Conservation (phyloP, 2,329 filamentous ascomycete species). For the Fusarium sp. region DNA sequence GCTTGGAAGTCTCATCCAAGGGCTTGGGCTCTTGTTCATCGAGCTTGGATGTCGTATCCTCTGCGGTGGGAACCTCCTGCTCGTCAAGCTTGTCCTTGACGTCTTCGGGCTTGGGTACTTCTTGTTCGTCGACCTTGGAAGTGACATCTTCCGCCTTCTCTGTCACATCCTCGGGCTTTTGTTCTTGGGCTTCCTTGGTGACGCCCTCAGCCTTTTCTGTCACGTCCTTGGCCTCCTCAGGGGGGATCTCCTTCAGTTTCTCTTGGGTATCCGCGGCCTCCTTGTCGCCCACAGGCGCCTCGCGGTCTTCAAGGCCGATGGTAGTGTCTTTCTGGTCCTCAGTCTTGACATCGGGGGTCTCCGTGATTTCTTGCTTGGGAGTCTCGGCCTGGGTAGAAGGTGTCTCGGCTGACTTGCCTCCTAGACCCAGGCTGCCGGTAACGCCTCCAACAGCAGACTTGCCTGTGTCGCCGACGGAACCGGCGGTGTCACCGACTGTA, state of each 20-base stretch:
- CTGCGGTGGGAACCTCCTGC: constrained; percentile 4
- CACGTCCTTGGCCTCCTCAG: constrained; percentile 34
- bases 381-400: constrained; percentile 35
- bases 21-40: constrained; percentile 1
- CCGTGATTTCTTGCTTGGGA: constrained; percentile 35
- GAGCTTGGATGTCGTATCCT: constrained; percentile 21
- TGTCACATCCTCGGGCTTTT: constrained; percentile 30
- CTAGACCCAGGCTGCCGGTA: constrained; percentile 36
- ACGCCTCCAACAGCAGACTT: constrained; percentile 34
- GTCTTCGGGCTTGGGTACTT: constrained; percentile 9
- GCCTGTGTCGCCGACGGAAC: constrained; percentile 16
- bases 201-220: constrained; percentile 36
- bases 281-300: constrained; percentile 25
- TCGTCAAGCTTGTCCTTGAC: constrained; percentile 23
- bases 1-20: neutral
- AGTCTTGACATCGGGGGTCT: constrained; percentile 29
- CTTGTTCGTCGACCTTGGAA: neutral
- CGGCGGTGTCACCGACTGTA: constrained; percentile 29
- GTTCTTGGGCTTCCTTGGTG: constrained; percentile 27
- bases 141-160: constrained; percentile 33
- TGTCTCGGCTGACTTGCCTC: constrained; percentile 36
- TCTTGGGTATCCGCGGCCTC: constrained; percentile 31
- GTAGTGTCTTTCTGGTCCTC: constrained; percentile 26
- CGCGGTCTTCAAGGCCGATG: constrained; percentile 40
- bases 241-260: constrained; percentile 34